A percentile compares a stretch with the other conserved stretches of the same genome.
Evolutionary conservation across 2,329 filamentous ascomycete species (phyloP).

Genomic region (Penicillium psychrosexuale): DNA sequence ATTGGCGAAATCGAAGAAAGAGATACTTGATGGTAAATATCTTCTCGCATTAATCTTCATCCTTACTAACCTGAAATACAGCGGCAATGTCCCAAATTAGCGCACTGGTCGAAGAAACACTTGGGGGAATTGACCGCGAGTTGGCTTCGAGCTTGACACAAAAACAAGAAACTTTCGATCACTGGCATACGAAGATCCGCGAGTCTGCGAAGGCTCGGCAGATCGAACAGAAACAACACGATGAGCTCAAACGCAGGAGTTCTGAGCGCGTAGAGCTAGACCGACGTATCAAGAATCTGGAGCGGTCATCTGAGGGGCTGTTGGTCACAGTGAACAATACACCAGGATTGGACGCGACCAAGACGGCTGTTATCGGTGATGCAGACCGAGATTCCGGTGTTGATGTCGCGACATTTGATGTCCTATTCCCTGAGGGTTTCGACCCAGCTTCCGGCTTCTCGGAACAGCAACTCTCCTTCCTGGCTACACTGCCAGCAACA

Average conservation of each 20-base stretch:
- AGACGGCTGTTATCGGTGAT: conserved; percentile 47
- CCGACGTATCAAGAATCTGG: conserved; percentile 74
- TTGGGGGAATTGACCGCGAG: conserved; percentile 72
- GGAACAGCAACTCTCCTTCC: conserved; percentile 42
- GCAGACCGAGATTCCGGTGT: conserved; percentile 45
- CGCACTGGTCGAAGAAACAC: conserved; percentile 74
- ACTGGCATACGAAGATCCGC: conserved; percentile 75
- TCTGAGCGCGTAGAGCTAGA: conserved; percentile 63
- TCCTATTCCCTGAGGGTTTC: conserved; percentile 38
- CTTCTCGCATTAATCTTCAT: not conserved
- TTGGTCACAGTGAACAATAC: conserved; percentile 53
- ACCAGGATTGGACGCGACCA: conserved; percentile 47
- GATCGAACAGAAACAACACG: conserved; percentile 70
- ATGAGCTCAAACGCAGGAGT: conserved; percentile 64
- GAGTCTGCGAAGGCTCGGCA: conserved; percentile 75
- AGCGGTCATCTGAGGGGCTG: conserved; percentile 69
- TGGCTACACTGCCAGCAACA: conserved; percentile 56
- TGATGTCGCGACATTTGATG: conserved; percentile 34
- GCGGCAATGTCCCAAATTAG: conserved; percentile 39
- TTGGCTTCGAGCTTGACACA: conserved; percentile 77
- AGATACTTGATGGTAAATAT: conserved; percentile 44
- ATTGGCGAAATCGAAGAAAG: conserved; percentile 46
- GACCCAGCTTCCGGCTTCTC: conserved; percentile 44
- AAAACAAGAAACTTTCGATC: conserved; percentile 80
- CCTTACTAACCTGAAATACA: conserved; percentile 36